Conservation (phyloP, 2,329 filamentous ascomycete genomes). For the Colletotrichum chrysophilum region DNA sequence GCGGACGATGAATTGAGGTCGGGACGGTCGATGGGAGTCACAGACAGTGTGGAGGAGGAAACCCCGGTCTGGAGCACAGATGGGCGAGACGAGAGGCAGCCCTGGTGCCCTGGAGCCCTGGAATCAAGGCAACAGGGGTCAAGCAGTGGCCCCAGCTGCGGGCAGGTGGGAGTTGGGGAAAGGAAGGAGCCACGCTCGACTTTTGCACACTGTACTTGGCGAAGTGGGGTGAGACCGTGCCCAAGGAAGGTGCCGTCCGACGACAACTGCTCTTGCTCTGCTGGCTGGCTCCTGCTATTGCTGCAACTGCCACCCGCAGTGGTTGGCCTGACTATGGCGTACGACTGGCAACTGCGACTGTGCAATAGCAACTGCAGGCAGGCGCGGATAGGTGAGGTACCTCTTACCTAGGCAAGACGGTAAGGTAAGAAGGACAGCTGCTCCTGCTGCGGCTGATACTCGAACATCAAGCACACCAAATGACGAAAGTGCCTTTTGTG, state of each 20-base stretch:
- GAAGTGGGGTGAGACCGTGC: not conserved
- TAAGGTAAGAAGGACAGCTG: not conserved
- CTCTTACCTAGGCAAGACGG: too few species aligned
- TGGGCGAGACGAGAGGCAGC: not conserved
- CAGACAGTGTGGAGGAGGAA: not conserved
- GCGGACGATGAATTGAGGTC: not conserved
- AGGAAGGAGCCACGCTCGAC: not conserved
- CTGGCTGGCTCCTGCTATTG: not conserved
- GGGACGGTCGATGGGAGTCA: not conserved
- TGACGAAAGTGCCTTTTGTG: not conserved
- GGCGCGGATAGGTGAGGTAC: not conserved
- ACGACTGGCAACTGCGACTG: not conserved
- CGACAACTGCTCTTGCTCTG: not conserved
- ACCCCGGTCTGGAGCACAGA: not conserved
- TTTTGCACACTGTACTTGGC: not conserved
- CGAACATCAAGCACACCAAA: not conserved
- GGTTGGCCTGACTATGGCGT: too few species aligned
- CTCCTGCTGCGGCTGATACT: not conserved
- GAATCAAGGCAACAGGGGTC: slow-evolving; percentile 12
- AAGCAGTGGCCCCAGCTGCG: not conserved
- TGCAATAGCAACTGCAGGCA: not conserved
- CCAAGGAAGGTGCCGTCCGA: not conserved
- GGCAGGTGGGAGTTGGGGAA: not conserved
- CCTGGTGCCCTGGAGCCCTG: not conserved
- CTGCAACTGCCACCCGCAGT: not conserved